Percentiles rank a stretch among this genome's conserved stretches.
Conservation (phyloP, 768 basidiomycete genomes). For the Mycena haematopus region DNA sequence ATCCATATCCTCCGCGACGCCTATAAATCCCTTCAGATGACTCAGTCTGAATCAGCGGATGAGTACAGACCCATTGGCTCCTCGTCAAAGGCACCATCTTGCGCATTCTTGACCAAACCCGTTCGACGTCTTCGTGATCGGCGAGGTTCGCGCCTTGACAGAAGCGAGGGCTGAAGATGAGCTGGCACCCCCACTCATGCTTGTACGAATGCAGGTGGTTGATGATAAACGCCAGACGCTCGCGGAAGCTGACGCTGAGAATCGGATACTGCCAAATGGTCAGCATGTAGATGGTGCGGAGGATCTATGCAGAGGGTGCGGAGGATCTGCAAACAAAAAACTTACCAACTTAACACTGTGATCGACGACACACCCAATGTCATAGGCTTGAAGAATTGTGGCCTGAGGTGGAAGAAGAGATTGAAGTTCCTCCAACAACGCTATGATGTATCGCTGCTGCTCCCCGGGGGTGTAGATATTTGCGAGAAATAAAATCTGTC, state of each 20-base stretch:
- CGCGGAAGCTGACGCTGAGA: constrained; percentile 25
- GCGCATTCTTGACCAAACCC: constrained; percentile 39
- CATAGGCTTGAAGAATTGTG: constrained; percentile 38
- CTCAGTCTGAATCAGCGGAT: no score
- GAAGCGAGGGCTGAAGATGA: constrained; percentile 42
- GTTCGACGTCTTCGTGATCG: constrained; percentile 44
- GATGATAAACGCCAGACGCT: constrained; percentile 34
- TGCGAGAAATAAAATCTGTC: constrained; percentile 37
- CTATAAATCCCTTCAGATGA: not conserved
- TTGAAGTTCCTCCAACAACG: constrained; percentile 40
- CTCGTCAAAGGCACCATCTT: constrained; percentile 31
- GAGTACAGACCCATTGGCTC: constrained; percentile 29
- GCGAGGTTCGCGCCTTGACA: constrained; percentile 38
- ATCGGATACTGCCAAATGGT: not conserved
- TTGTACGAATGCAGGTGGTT: constrained; percentile 45
- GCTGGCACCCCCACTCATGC: constrained; percentile 43
- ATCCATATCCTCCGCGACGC: constrained; percentile 37
- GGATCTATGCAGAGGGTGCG: not conserved
- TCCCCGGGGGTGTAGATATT: constrained; percentile 50
- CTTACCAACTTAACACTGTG: constrained; percentile 30
- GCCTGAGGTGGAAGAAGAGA: constrained; percentile 35
- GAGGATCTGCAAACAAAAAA: not conserved
- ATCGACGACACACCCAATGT: constrained; percentile 43
- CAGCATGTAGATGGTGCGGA: not conserved
- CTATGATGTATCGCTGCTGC: constrained; percentile 44